Evolutionary conservation across 2,329 filamentous ascomycete genomes (phyloP), one percentile per base, ranked within the genome.

Genomic region (Paramyrothecium sp.): DNA sequence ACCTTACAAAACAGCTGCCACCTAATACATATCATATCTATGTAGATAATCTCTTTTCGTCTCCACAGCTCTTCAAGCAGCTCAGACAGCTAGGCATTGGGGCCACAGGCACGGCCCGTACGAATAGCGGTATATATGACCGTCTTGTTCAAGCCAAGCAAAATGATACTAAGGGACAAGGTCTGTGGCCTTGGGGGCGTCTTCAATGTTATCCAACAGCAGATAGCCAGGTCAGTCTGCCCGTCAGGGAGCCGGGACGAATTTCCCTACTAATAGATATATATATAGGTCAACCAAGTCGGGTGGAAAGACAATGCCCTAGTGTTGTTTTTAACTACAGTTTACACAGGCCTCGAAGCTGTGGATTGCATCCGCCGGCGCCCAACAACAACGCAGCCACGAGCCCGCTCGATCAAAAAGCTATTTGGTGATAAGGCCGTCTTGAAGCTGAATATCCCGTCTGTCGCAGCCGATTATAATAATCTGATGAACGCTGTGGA

Each of bases 11-110:
- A 38, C n/a, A 11, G 48, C 61, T 64, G 33, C 49, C 38, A 23
- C 54, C 46, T 33, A 22, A 51, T 30, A 63, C n/a, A 52, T 60
- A 64, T 51, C 52, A 61, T 51, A 54, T 63, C 58, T 61, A 61
- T 22, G 16, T 57, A 26, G 51, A 63, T 57, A 63, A 60, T 55
- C 58, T 63, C 22, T 62, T 61, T 41, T 61, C 55, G 0, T 54
- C 52, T 2, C 51, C 30, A 17, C 7, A 57, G 26, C 60, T 60
- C 53, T 58, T 60, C 47, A 17, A 46, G 7, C 30, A 13, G 2
- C 55, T 64, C 47, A 52, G 55, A 19, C 19, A 60, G 10, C 19
- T n/a, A 48, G 53, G 57, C 13, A 12, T 20, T 3, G 52, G 56
- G 1, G 59, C 59, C 22, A 63, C 55, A 55, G 58, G 62, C 55